Conservation (phyloP, 2,329 filamentous ascomycete species). For the Tolypocladium tundrense region DNA sequence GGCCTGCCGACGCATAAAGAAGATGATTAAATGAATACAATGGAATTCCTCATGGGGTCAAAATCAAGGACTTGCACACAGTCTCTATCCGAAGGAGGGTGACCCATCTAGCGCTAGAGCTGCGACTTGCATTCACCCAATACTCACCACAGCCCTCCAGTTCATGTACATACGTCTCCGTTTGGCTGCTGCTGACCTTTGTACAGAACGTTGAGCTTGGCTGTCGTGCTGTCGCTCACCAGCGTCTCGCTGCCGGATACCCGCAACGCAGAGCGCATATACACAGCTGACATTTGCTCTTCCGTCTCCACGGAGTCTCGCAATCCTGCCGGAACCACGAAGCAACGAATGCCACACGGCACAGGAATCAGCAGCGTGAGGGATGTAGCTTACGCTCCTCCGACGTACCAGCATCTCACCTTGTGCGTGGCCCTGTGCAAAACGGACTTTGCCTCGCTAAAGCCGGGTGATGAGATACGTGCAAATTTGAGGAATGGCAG, state of each 20-base stretch:
- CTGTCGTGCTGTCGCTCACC: neutral
- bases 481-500: neutral
- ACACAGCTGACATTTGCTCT: neutral
- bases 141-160: neutral
- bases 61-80: neutral
- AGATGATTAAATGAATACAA: slow-evolving; percentile 4
- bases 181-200: neutral
- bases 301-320: neutral
- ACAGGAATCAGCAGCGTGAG: neutral
- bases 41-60: neutral
- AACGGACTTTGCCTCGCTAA: neutral
- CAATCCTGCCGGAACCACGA: neutral
- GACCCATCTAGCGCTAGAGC: neutral
- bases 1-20: slow-evolving; percentile 4
- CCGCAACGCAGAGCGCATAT: neutral
- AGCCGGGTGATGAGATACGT: neutral
- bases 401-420: neutral
- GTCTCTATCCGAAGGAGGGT: neutral
- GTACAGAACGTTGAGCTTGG: neutral
- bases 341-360: neutral
- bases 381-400: neutral
- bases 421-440: neutral
- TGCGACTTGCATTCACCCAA: neutral
- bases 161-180: neutral
- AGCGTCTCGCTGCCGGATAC: too few species aligned